Percentiles rank a stretch among this genome's conserved stretches.
Conservation (phyloP, 495 filamentous ascomycete genomes). For the Penicillium flavigenum region DNA sequence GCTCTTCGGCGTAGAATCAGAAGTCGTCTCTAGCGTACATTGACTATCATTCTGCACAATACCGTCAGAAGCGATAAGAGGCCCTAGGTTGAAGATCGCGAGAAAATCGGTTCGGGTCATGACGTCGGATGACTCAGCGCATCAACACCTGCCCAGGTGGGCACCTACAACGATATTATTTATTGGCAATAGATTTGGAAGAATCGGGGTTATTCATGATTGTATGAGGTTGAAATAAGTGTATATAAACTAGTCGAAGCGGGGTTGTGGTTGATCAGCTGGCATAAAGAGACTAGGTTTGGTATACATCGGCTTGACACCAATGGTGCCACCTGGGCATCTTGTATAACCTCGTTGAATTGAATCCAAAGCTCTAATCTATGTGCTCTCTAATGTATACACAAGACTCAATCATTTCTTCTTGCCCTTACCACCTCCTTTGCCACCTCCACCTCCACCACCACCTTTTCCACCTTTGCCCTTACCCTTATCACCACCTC, state of each 20-base stretch:
- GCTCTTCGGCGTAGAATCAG: not conserved
- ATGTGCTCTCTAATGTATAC: slow-evolving; percentile 10
- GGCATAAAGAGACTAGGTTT: not conserved
- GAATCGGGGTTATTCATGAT: not conserved
- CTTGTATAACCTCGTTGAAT: not conserved
- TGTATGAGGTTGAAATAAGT: not conserved
- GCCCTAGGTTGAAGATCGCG: slow-evolving; percentile 8
- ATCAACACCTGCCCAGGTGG: too few species aligned
- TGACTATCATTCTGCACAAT: slow-evolving; percentile 20
- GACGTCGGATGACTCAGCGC: slow-evolving; percentile 36
- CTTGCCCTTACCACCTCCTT: slow-evolving; percentile 43
- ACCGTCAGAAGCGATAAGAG: slow-evolving; percentile 6
- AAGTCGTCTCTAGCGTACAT: slow-evolving; percentile 10
- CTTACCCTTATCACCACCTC: slow-evolving; percentile 46
- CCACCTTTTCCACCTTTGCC: slow-evolving; percentile 45
- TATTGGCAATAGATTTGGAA: not conserved
- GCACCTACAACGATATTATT: not conserved
- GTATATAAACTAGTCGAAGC: not conserved
- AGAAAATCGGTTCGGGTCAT: slow-evolving; percentile 22
- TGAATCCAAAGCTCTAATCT: slow-evolving; percentile 12
- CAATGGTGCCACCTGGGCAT: not conserved
- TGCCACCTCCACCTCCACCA: slow-evolving; percentile 40
- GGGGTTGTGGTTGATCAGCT: slow-evolving; percentile 1
- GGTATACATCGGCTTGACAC: not conserved
- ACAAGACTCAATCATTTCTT: slow-evolving; percentile 29